Percentiles rank a stretch among this genome's conserved stretches.
phyloP scores from a whole-genome alignment of 228 moss, liverwort and hornwort genomes.

The Sphagnum magellanicum region DNA sequence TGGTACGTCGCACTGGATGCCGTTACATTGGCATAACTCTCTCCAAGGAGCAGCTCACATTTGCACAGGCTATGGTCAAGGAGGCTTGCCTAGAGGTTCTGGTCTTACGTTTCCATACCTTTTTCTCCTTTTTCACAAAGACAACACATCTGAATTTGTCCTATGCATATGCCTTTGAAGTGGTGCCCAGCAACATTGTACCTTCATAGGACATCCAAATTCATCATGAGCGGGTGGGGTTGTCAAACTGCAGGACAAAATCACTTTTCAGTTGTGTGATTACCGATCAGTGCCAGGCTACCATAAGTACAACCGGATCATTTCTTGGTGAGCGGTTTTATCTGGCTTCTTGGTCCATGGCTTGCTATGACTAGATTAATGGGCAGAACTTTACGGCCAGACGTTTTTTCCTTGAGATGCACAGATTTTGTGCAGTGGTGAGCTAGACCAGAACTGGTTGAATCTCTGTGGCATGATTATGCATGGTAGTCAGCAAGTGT shows the following conservation, averaged over 20 bases:
- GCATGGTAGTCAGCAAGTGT: background rate
- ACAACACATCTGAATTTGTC: background rate
- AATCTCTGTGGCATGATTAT: no score
- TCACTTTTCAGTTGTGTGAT: slow-evolving; percentile 53
- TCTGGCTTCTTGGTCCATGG: no score
- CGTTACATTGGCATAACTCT: slow-evolving; percentile 77
- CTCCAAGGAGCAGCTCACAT: slow-evolving; percentile 69
- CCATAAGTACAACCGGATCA: slow-evolving; percentile 69
- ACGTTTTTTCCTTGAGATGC: no score
- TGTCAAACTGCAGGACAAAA: slow-evolving; percentile 37
- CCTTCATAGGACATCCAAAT: background rate
- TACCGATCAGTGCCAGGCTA: slow-evolving; percentile 44
- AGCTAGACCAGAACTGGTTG: no score
- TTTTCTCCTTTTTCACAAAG: background rate
- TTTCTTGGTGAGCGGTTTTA: slow-evolving; percentile 53
- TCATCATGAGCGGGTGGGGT: background rate
- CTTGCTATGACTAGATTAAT: background rate
- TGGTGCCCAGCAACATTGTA: no score
- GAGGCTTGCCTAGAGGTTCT: slow-evolving; percentile 35
- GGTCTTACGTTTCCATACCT: background rate
- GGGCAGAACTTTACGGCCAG: no score
- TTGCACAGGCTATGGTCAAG: slow-evolving; percentile 49
- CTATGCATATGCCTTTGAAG: background rate
- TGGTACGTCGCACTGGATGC: slow-evolving; percentile 79
- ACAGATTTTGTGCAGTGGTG: no score